phyloP scores from a whole-genome alignment of 169 alveolate species.

The Babesia bigemina region DNA sequence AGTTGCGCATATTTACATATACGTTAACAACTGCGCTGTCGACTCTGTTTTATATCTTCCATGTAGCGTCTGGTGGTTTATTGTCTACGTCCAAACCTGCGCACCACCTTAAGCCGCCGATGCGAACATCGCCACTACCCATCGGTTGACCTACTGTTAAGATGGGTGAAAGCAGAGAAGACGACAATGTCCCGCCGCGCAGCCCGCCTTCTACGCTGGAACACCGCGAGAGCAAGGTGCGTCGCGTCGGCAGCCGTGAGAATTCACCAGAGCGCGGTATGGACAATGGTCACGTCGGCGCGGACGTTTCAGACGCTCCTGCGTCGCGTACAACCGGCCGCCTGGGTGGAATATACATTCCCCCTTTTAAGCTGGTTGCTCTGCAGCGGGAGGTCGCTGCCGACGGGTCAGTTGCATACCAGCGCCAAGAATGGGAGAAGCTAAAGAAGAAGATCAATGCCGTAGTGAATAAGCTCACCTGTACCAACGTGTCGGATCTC shows the following conservation, averaged over 20 bases:
- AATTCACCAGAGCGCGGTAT: background rate
- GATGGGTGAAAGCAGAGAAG: background rate
- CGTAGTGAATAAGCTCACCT: slow-evolving; percentile 92
- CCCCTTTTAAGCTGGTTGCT: slow-evolving; percentile 94
- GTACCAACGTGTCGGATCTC: slow-evolving; percentile 83
- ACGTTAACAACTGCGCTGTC: too few relatives aligned
- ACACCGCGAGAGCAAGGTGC: slow-evolving; percentile 1
- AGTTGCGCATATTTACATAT: too few relatives aligned
- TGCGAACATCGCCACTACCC: too few relatives aligned
- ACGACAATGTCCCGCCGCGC: background rate
- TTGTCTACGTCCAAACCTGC: too few relatives aligned
- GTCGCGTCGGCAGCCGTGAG: slow-evolving; percentile 1
- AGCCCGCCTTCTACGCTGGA: slow-evolving; percentile 14
- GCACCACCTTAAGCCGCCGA: too few relatives aligned
- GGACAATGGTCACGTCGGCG: slow-evolving; percentile 29
- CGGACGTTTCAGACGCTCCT: background rate
- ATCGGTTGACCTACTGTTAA: too few relatives aligned
- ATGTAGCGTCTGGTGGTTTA: too few relatives aligned
- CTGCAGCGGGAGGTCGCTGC: slow-evolving; percentile 90
- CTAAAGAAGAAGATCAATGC: slow-evolving; percentile 94
- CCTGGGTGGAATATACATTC: slow-evolving; percentile 96
- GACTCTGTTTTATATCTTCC: too few relatives aligned
- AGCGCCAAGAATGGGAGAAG: slow-evolving; percentile 97
- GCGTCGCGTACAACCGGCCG: background rate
- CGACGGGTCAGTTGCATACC: slow-evolving; percentile 88